These are phyloP conservation scores for Fibroporia radiculosa DNA, from an alignment of 768 basidiomycete genomes.

Conservation along the genomic window DNA sequence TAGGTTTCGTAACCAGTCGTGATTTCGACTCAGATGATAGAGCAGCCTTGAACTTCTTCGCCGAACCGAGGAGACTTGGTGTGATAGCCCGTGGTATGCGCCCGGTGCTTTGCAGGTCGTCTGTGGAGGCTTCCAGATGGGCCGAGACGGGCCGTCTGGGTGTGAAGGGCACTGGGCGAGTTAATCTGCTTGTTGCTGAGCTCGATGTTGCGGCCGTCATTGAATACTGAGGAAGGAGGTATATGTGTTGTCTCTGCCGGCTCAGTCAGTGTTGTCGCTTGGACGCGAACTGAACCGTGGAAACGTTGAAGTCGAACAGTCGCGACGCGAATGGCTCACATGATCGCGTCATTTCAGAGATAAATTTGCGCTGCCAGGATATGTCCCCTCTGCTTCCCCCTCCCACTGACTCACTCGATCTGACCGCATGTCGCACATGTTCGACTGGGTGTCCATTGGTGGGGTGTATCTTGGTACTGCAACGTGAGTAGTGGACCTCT, in stretches of 20 bases:
- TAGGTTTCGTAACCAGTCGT: slow-evolving; percentile 9
- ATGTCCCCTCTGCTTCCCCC: neutral
- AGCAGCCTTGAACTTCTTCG: slow-evolving; percentile 64
- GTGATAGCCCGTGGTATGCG: slow-evolving; percentile 31
- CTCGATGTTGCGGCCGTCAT: slow-evolving; percentile 12
- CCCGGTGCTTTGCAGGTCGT: slow-evolving; percentile 15
- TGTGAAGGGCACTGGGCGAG: slow-evolving; percentile 41
- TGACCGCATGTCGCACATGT: too few relatives aligned
- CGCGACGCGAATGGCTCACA: neutral
- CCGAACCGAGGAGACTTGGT: slow-evolving; percentile 31
- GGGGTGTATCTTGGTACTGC: too few relatives aligned
- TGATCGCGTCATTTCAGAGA: neutral
- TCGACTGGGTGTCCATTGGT: too few relatives aligned
- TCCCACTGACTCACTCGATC: too few relatives aligned
- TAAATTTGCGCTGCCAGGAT: neutral
- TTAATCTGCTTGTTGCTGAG: slow-evolving; percentile 24
- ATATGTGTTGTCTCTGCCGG: neutral
- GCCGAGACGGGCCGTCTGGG: slow-evolving; percentile 44
- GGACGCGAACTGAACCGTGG: slow-evolving; percentile 6
- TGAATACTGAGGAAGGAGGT: neutral
- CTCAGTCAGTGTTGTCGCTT: neutral
- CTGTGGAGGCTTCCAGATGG: slow-evolving; percentile 23
- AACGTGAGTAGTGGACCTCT: too few relatives aligned
- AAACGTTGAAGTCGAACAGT: neutral
- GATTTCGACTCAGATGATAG: slow-evolving; percentile 39